Percentiles rank a stretch among this genome's conserved stretches.
These are phyloP conservation scores for Suillus placidus DNA, from an alignment of 768 basidiomycete species.

Conservation along the genomic window DNA sequence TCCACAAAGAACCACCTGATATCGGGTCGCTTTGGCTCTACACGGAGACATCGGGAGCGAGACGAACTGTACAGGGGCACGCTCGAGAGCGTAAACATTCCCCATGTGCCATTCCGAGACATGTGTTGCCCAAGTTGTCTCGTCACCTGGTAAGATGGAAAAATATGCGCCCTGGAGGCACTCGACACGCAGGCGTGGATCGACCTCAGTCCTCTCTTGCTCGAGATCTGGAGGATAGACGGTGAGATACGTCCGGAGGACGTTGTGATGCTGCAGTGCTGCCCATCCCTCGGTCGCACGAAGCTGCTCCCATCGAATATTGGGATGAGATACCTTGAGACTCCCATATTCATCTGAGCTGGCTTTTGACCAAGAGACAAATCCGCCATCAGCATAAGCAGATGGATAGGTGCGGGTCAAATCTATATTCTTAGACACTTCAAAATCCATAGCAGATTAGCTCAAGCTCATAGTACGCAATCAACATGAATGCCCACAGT, in stretches of 20 bases:
- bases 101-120: conserved; percentile 74
- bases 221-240: conserved; percentile 47
- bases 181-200: conserved; percentile 58
- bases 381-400: conserved; percentile 59
- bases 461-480: neutral
- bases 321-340: conserved; percentile 65
- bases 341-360: conserved; percentile 45
- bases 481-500: conserved; percentile 46
- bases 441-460: neutral
- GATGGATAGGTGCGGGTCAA: conserved; percentile 59
- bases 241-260: conserved; percentile 67
- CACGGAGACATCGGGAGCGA: conserved; percentile 49
- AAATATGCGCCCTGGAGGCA: conserved; percentile 79
- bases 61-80: conserved; percentile 50
- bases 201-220: conserved; percentile 4
- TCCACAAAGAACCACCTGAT: conserved; percentile 74
- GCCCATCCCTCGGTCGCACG: conserved; percentile 87
- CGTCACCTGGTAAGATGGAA: conserved; percentile 55
- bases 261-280: conserved; percentile 75
- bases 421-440: conserved; percentile 57
- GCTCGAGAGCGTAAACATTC: conserved; percentile 78
- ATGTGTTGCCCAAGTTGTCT: conserved; percentile 22
- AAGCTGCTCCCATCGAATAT: conserved; percentile 72
- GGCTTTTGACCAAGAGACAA: conserved; percentile 59
- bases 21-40: conserved; percentile 45